Percentiles rank a stretch among this genome's conserved stretches.
Conservation (phyloP, 371 early-diverging fungal species). For the Mortierella sp. region DNA sequence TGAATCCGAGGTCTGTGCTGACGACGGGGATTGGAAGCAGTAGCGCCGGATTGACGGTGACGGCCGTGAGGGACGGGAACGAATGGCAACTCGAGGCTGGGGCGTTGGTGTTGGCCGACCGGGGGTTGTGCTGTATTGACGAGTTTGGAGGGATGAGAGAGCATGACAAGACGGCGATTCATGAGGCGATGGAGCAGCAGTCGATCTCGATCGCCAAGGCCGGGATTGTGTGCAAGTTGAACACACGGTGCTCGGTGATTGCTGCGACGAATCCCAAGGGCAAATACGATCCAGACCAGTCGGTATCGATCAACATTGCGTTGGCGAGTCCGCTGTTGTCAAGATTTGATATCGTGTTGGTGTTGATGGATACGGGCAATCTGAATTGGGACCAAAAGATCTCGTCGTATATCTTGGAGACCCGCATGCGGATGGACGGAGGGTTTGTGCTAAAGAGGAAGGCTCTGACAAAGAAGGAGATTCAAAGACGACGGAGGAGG, state of each 20-base stretch:
- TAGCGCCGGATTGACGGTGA: slow-evolving; percentile 85
- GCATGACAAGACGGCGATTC: slow-evolving; percentile 79
- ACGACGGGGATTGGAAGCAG: slow-evolving; percentile 88
- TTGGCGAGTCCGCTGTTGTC: slow-evolving; percentile 78
- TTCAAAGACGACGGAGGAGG: slow-evolving; percentile 25
- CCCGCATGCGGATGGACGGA: slow-evolving; percentile 38
- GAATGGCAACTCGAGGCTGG: slow-evolving; percentile 86
- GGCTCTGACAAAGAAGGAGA: slow-evolving; percentile 19
- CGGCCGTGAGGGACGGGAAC: slow-evolving; percentile 78
- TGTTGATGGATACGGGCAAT: slow-evolving; percentile 78
- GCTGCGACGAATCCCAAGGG: slow-evolving; percentile 87
- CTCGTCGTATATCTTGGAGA: slow-evolving; percentile 65
- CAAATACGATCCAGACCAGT: slow-evolving; percentile 70
- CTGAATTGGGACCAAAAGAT: slow-evolving; percentile 73
- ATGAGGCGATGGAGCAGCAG: slow-evolving; percentile 93
- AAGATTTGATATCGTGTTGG: slow-evolving; percentile 84
- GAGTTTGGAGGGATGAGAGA: slow-evolving; percentile 84
- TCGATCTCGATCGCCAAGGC: slow-evolving; percentile 76
- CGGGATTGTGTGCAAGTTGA: slow-evolving; percentile 84
- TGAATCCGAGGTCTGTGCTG: slow-evolving; percentile 75
- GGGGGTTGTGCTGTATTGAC: slow-evolving; percentile 86
- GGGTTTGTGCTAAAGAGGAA: background rate
- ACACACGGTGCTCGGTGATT: slow-evolving; percentile 82
- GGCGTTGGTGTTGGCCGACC: slow-evolving; percentile 82
- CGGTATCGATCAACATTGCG: slow-evolving; percentile 72